Evolutionary conservation across 352 stramenopile species (phyloP).

Genomic region (Pythium plurisporium): DNA sequence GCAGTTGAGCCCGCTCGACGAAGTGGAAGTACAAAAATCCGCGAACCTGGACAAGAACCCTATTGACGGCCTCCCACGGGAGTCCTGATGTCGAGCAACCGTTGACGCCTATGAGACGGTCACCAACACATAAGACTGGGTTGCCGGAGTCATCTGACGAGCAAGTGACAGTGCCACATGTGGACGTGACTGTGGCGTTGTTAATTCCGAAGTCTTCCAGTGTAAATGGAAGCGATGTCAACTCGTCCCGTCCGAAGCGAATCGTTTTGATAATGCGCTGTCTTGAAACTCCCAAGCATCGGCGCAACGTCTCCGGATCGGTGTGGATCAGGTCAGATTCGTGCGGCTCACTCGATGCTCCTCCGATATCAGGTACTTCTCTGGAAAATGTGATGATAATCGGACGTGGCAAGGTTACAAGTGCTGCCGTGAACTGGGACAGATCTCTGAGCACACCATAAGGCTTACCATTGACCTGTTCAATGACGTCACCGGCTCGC

Average conservation of each 20-base stretch:
- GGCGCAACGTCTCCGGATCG: neutral
- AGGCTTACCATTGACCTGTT: conserved; percentile 58
- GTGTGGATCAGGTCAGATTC: neutral
- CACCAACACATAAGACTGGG: conserved; percentile 27
- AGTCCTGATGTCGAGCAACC: conserved; percentile 30
- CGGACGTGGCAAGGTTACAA: conserved; percentile 63
- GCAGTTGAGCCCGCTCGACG: conserved; percentile 18
- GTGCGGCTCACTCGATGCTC: neutral
- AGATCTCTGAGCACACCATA: conserved; percentile 67
- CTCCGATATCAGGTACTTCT: conserved; percentile 6
- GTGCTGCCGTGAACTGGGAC: conserved; percentile 72
- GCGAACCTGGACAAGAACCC: conserved; percentile 15
- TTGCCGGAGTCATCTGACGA: neutral
- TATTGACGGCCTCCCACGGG: conserved; percentile 8
- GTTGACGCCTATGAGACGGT: conserved; percentile 66
- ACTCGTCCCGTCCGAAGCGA: conserved; percentile 4
- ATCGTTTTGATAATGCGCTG: conserved; percentile 11
- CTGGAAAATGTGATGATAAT: conserved; percentile 63
- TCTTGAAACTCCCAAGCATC: neutral
- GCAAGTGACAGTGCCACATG: neutral
- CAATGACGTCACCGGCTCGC: conserved; percentile 61
- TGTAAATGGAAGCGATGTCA: conserved; percentile 8
- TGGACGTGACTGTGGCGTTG: conserved; percentile 3
- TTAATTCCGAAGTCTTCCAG: conserved; percentile 15
- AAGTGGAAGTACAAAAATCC: conserved; percentile 49